phyloP scores from a whole-genome alignment of 805 yeast species.

The Candida adriatica region DNA sequence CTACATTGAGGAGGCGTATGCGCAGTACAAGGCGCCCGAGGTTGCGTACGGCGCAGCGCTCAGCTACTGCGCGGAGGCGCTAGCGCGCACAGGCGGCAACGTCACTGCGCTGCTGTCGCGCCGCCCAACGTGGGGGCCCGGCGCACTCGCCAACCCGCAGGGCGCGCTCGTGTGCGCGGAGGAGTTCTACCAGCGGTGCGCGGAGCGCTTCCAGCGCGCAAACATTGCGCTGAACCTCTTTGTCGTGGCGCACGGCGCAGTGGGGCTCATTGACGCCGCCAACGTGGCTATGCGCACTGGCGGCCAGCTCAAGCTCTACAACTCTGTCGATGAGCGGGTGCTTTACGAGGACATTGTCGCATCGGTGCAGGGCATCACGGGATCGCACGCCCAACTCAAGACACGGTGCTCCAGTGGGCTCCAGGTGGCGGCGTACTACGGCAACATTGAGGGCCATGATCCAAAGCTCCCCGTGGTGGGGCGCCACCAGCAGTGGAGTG shows the following conservation, averaged over 20 bases:
- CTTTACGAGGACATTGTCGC: constrained; percentile 54
- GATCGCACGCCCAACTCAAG: constrained; percentile 77
- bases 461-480: constrained; percentile 65
- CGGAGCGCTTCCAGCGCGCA: constrained; percentile 44
- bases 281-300: constrained; percentile 59
- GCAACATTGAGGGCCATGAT: constrained; percentile 45
- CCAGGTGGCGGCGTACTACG: constrained; percentile 71
- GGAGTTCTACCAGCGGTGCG: constrained; percentile 54
- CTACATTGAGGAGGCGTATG: constrained; percentile 42
- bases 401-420: constrained; percentile 85
- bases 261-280: constrained; percentile 73
- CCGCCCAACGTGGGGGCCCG: constrained; percentile 79
- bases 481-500: constrained; percentile 59
- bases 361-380: constrained; percentile 45
- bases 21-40: constrained; percentile 38
- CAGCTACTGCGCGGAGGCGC: constrained; percentile 55
- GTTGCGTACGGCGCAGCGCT: constrained; percentile 79
- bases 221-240: constrained; percentile 76
- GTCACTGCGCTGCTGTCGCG: constrained; percentile 60
- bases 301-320: constrained; percentile 60
- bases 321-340: constrained; percentile 67
- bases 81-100: constrained; percentile 70
- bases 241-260: constrained; percentile 54
- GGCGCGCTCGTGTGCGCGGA: constrained; percentile 49
- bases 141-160: constrained; percentile 40